Evolutionary conservation across 179 eudicot species (phyloP).

Genomic region (Pouteria campechiana): DNA sequence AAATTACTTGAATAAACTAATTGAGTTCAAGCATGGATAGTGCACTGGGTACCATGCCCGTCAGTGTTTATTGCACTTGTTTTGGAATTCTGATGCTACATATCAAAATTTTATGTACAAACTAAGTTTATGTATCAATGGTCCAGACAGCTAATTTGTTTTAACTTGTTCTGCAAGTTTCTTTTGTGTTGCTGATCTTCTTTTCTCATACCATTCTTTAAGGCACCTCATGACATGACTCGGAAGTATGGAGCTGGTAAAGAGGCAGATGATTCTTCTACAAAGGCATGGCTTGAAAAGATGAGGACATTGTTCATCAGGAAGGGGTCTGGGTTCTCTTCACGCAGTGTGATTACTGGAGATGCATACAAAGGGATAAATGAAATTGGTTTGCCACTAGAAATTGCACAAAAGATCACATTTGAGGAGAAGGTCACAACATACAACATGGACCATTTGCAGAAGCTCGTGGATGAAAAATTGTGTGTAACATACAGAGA

Average conservation of each 20-base stretch:
- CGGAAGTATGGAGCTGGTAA: slow-evolving; percentile 50
- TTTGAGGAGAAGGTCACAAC: slow-evolving; percentile 85
- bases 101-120: too few species aligned
- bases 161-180: not conserved
- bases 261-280: slow-evolving; percentile 43
- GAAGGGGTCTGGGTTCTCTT: slow-evolving; percentile 95
- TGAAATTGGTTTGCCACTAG: slow-evolving; percentile 86
- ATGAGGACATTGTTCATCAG: slow-evolving; percentile 90
- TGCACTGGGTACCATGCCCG: too few species aligned
- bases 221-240: slow-evolving; percentile 81
- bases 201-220: slow-evolving; percentile 1
- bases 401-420: slow-evolving; percentile 83
- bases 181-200: not conserved
- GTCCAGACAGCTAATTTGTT: too few species aligned
- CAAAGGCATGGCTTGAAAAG: slow-evolving; percentile 95
- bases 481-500: slow-evolving; percentile 73
- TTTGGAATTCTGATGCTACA: too few species aligned
- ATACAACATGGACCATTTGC: slow-evolving; percentile 59
- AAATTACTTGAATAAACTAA: too few species aligned
- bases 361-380: slow-evolving; percentile 75
- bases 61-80: too few species aligned
- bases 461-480: slow-evolving; percentile 76
- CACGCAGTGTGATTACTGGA: slow-evolving; percentile 91
- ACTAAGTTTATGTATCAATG: too few species aligned
- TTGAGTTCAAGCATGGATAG: too few species aligned